Evolutionary conservation across 2,329 filamentous ascomycete genomes (phyloP).

Genomic region (Cytospora piceicola): DNA sequence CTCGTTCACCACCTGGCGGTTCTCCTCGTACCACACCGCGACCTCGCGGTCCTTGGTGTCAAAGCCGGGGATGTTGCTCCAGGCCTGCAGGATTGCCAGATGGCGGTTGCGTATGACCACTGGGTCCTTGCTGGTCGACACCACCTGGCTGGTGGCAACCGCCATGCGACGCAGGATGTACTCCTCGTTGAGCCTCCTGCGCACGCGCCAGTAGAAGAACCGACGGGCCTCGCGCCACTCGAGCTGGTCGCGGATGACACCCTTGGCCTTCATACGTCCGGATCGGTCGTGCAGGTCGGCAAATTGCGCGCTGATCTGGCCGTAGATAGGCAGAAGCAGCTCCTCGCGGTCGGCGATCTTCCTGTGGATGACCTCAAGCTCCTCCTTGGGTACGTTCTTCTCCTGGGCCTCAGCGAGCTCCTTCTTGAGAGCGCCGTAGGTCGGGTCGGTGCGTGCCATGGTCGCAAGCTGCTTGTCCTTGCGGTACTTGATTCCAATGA

Average conservation of each 20-base stretch:
- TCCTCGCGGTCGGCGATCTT: conserved; percentile 87
- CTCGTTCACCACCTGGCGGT: conserved; percentile 77
- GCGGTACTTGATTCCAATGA: conserved; percentile 97
- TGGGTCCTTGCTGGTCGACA: conserved; percentile 47
- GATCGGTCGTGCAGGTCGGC: conserved; percentile 96
- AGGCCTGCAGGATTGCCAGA: conserved; percentile 77
- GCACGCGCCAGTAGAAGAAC: conserved; percentile 99
- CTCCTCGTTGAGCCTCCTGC: conserved; percentile 95
- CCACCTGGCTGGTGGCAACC: conserved; percentile 42
- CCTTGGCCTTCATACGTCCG: conserved; percentile 98
- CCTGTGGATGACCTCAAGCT: conserved; percentile 77
- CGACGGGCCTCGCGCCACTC: conserved; percentile 87
- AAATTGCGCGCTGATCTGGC: conserved; percentile 94
- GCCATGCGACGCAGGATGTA: conserved; percentile 92
- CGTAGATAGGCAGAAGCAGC: conserved; percentile 87
- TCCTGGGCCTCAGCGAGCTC: conserved; percentile 61
- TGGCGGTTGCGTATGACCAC: conserved; percentile 64
- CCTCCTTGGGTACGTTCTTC: conserved; percentile 70
- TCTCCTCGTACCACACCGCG: conserved; percentile 94
- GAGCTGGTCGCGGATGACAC: conserved; percentile 81
- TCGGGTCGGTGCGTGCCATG: conserved; percentile 89
- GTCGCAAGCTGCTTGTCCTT: conserved; percentile 97
- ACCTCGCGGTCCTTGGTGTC: conserved; percentile 80
- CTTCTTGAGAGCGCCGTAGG: conserved; percentile 83
- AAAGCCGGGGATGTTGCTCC: conserved; percentile 80